phyloP scores from a whole-genome alignment of 192 early-diverging fungal genomes.

The Coemansia sp. region DNA sequence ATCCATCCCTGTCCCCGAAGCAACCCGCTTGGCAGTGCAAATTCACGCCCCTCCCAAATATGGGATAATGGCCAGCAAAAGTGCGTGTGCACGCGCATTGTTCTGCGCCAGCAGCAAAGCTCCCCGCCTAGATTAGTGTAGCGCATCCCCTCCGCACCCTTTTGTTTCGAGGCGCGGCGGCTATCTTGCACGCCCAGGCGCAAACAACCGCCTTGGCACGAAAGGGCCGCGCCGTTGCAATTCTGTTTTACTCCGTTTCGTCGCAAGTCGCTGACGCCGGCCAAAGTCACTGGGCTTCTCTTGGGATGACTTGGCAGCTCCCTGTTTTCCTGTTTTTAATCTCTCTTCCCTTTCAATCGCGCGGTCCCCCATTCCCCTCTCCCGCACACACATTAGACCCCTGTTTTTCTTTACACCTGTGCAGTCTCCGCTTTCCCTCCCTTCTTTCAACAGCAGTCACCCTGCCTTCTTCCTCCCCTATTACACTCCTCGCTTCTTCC shows the following conservation, averaged over 20 bases:
- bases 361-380: slow-evolving; percentile 10
- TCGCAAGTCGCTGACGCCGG: background rate
- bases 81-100: slow-evolving; percentile 5
- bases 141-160: slow-evolving; percentile 5
- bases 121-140: slow-evolving; percentile 7
- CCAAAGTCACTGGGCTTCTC: background rate
- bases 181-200: background rate
- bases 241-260: background rate
- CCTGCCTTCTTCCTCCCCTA: slow-evolving; percentile 6
- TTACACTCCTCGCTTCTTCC: slow-evolving; percentile 4
- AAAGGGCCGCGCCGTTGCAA: too few relatives aligned
- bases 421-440: slow-evolving; percentile 20
- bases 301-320: slow-evolving; percentile 7
- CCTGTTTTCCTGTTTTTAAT: slow-evolving; percentile 9
- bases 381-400: slow-evolving; percentile 3
- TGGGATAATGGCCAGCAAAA: background rate
- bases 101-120: background rate
- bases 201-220: slow-evolving; percentile 5
- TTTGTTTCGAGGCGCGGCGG: background rate
- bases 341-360: slow-evolving; percentile 4
- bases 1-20: slow-evolving; percentile 2
- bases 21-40: background rate
- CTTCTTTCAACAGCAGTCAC: slow-evolving; percentile 24
- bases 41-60: background rate
- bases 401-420: slow-evolving; percentile 6